Base-by-base conservation (phyloP, 495 filamentous ascomycete genomes). In the Aspergillus mulundensis region DNA sequence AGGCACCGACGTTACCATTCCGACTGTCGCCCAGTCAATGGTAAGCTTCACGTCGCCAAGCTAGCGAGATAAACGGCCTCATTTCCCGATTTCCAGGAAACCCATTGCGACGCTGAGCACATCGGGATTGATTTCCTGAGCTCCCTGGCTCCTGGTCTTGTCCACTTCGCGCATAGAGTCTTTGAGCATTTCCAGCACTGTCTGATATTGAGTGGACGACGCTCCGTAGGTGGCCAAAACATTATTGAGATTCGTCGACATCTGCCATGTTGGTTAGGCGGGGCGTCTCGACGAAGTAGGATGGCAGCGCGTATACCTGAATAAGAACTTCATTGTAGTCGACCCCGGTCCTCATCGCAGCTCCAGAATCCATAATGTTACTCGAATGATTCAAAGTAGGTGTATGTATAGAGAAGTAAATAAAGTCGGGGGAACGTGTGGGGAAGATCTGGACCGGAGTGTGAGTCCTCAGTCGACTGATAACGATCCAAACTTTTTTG, bases 181-280 rank as follows among this genome's bases (percentile, higher is more conserved):
- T 42, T 71, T 70, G 6, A 78, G 62, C 8, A 75, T 76, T 2
- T 60, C 59, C 4, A 74, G 53, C 21, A 77, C 63, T 0, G 57
- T 59, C 25, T 74, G 69, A 45, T 74, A 74, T 45, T 78, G 75
- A 5, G 32, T 59, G 11, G 75, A 78, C 2, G 67, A 61, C 7
- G 68, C 16, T 3, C 75, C 75, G 46, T 72, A 78, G 5, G 75
- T 78, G 32, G 68, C 63, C 5, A 76, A 54, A 5, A 73, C 66
- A 51, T 78, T 78, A 45, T 63, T 62, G 14, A 78, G 70, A 53
- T 70, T 77, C 40, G 65, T 66, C 7, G 68, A 72, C 55, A 78
- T 72, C 75, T 78, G 39, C 14, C 30, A 40, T 20, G 11, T 20
- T 18, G 19, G 47, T 57, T 18, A 45, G 46, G 24, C 28, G 39